These are phyloP conservation scores for Oryza meridionalis DNA, from an alignment of 176 grass and related monocot species.

Conservation along the genomic window DNA sequence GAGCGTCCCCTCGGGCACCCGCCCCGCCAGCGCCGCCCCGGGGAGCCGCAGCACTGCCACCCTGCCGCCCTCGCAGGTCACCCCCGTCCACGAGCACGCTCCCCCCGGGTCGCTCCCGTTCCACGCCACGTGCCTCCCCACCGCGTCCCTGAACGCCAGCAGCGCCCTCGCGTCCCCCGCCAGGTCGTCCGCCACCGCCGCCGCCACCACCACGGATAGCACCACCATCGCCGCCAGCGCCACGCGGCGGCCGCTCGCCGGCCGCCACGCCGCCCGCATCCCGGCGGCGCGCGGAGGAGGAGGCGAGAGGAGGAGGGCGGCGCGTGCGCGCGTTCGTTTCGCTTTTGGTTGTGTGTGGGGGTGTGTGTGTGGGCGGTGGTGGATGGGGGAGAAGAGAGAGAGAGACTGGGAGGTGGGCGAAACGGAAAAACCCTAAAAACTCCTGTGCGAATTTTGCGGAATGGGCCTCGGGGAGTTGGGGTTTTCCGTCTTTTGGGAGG, in stretches of 20 bases:
- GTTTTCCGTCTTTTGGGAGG: background rate
- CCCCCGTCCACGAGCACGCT: conserved; percentile 60
- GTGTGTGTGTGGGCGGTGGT: background rate
- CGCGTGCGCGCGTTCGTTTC: background rate
- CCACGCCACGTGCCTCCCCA: conserved; percentile 51
- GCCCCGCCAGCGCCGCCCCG: conserved; percentile 32
- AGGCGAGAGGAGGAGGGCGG: background rate
- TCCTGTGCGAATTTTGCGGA: conserved; percentile 38
- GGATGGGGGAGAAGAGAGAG: background rate
- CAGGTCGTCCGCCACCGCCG: conserved; percentile 28
- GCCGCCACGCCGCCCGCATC: conserved; percentile 38
- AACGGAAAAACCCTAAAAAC: conserved; percentile 61
- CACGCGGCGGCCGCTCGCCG: background rate
- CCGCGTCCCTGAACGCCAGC: conserved; percentile 58
- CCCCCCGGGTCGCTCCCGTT: conserved; percentile 15
- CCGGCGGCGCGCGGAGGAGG: background rate
- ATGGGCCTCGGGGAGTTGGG: background rate
- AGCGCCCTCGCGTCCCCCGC: conserved; percentile 53
- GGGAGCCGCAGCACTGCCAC: conserved; percentile 61
- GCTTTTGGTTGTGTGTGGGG: background rate
- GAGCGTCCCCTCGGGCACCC: conserved; percentile 44
- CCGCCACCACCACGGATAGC: background rate
- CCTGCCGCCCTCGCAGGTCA: conserved; percentile 48
- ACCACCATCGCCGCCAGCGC: background rate
- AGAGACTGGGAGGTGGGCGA: background rate